Base-by-base conservation (phyloP, 1,139 yeast species). In the Kodamaea plutei region DNA sequence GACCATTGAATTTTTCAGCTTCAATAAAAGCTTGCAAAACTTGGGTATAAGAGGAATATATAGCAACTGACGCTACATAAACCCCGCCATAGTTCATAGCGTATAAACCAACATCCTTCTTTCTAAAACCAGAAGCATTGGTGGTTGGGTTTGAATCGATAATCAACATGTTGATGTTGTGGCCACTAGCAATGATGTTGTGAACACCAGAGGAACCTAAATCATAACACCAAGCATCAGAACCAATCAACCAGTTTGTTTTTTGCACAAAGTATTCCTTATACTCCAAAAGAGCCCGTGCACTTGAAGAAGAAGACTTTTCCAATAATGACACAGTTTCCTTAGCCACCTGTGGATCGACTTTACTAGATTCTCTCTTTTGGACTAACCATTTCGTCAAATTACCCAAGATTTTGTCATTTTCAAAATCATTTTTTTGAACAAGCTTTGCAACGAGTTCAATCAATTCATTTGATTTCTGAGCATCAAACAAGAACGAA, bases 201-300 rank as follows among this genome's bases (percentile, higher is more conserved):
- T 91, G 97, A 32, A 89, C 84, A 55, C 97, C 96, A 8, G 95
- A 83, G 42, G 84, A 71, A 23, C 97, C 97, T 45, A 85, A 66
- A 62, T 89, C 97, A 53, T 82, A 88, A 13, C 96, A 75, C 97
- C 98, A 89, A 20, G 94, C 78, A 58, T 89, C 97, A 6, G 96
- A 87, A 15, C 96, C 96, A 40, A 91, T 69, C 40, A 89, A 66
- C 98, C 98, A 89, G 38, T 76, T 71, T 15, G 83, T 68, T 32
- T 66, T 64, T 25, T 65, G 50, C 26, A 53, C 55, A 41, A 81
- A 69, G 40, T 62, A 68, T 4, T 64, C 60, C 38, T 71, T 61
- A 26, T 62, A 58, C 3, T 61, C 55, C 28, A 82, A 62, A 9
- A 83, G 61, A 8, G 62, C 53, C 12, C 8, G 9, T 8, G 12